phyloP scores from a whole-genome alignment of 345 rosid genomes.

The Brassica cretica region DNA sequence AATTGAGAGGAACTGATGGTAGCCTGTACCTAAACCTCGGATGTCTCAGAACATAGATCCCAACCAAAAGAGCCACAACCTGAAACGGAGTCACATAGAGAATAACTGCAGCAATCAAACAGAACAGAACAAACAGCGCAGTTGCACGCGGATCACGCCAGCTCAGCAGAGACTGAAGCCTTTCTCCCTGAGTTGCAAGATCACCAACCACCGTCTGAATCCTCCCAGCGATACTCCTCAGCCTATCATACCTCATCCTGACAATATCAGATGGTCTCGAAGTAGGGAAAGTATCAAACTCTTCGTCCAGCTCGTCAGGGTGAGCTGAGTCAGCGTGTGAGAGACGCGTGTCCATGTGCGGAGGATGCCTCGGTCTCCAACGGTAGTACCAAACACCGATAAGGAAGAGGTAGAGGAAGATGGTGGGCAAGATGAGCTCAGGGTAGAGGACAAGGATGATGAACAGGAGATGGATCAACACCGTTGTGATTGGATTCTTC shows the following conservation, averaged over 20 bases:
- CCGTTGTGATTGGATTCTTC: constrained; percentile 86
- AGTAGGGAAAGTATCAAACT: constrained; percentile 86
- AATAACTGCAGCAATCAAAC: constrained; percentile 74
- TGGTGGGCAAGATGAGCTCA: constrained; percentile 82
- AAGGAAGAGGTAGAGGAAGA: constrained; percentile 86
- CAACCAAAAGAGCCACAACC: constrained; percentile 68
- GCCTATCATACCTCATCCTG: constrained; percentile 81
- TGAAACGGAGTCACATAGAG: constrained; percentile 89
- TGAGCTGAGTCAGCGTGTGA: constrained; percentile 83
- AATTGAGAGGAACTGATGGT: constrained; percentile 86
- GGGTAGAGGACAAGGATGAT: constrained; percentile 85
- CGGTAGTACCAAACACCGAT: constrained; percentile 93
- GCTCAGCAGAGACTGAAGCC: constrained; percentile 83
- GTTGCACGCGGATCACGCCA: constrained; percentile 98
- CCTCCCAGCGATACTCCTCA: constrained; percentile 89
- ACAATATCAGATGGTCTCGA: constrained; percentile 70
- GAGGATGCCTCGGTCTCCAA: constrained; percentile 94
- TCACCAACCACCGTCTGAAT: constrained; percentile 96
- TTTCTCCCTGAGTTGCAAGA: constrained; percentile 92
- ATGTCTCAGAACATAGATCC: constrained; percentile 79
- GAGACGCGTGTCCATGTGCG: constrained; percentile 94
- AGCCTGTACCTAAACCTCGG: constrained; percentile 89
- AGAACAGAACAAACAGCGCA: constrained; percentile 72
- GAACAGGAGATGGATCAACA: constrained; percentile 82
- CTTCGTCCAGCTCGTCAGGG: constrained; percentile 91